These are phyloP conservation scores for Pluteus cervinus DNA, from an alignment of 768 basidiomycete genomes.

Conservation along the genomic window DNA sequence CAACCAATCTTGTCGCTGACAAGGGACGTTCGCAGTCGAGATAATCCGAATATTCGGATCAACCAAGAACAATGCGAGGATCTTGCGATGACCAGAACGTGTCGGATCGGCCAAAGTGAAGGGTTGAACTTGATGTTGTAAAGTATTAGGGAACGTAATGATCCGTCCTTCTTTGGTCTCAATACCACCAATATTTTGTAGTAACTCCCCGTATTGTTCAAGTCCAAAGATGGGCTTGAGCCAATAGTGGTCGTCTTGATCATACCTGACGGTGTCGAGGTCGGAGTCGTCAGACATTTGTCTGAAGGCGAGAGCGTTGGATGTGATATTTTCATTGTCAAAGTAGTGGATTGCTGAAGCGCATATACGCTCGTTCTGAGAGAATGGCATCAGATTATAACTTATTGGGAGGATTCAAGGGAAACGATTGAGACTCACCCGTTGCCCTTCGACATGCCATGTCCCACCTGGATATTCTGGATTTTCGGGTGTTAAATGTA, in stretches of 20 bases:
- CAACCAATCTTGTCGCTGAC: conserved; percentile 21
- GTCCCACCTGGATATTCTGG: conserved; percentile 27
- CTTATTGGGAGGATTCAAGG: neutral
- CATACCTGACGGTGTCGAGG: conserved; percentile 8
- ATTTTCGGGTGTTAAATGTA: conserved; percentile 29
- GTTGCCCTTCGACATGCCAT: conserved; percentile 32
- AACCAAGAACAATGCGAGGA: conserved; percentile 30
- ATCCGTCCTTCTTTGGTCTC: conserved; percentile 18
- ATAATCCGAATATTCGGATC: conserved; percentile 20
- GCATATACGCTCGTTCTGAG: conserved; percentile 20
- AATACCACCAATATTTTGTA: conserved; percentile 19
- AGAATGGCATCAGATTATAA: neutral
- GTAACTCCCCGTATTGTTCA: conserved; percentile 7
- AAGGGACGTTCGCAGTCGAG: conserved; percentile 20
- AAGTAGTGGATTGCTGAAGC: conserved; percentile 18
- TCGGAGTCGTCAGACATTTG: conserved; percentile 9
- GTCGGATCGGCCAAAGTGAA: conserved; percentile 24
- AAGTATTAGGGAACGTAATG: conserved; percentile 27
- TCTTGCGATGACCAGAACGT: conserved; percentile 29
- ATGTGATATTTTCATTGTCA: conserved; percentile 23
- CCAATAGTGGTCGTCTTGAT: conserved; percentile 15
- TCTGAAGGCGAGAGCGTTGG: conserved; percentile 22
- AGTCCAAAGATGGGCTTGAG: conserved; percentile 13
- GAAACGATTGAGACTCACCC: conserved; percentile 6
- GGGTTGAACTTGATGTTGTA: conserved; percentile 23